Conservation (phyloP, 1,139 yeast genomes). For the Nakaseomyces sp. region DNA sequence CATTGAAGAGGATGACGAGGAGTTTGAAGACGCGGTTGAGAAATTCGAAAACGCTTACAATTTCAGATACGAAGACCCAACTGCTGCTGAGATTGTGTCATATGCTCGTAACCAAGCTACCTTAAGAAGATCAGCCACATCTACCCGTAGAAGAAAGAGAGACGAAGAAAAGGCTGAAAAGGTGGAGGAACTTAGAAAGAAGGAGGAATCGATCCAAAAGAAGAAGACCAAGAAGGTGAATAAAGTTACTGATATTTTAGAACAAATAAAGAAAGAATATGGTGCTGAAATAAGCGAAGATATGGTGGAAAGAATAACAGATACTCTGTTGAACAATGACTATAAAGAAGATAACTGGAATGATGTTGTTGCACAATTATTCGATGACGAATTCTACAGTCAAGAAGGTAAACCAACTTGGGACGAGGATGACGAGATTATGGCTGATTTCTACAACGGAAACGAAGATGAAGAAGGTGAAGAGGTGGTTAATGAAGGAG, state of each 20-base stretch:
- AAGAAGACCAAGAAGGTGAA: slow-evolving; percentile 69
- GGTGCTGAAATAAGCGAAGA: slow-evolving; percentile 65
- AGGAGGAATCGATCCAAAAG: slow-evolving; percentile 56
- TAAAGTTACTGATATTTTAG: slow-evolving; percentile 67
- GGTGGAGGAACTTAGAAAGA: slow-evolving; percentile 44
- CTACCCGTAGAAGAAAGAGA: slow-evolving; percentile 73
- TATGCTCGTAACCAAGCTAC: slow-evolving; percentile 96
- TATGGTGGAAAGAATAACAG: slow-evolving; percentile 55
- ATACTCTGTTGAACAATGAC: slow-evolving; percentile 71
- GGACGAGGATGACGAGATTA: slow-evolving; percentile 44
- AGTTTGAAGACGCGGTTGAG: slow-evolving; percentile 88
- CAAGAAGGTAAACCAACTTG: slow-evolving; percentile 51
- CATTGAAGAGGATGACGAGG: slow-evolving; percentile 51
- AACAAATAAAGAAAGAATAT: slow-evolving; percentile 69
- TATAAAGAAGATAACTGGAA: slow-evolving; percentile 94
- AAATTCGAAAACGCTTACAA: slow-evolving; percentile 87
- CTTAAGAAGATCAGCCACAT: slow-evolving; percentile 68
- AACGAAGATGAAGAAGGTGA: slow-evolving; percentile 16
- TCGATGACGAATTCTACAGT: slow-evolving; percentile 70
- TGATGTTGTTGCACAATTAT: slow-evolving; percentile 69
- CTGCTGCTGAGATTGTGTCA: slow-evolving; percentile 84
- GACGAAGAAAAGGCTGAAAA: slow-evolving; percentile 55
- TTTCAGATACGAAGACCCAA: slow-evolving; percentile 89
- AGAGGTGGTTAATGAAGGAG: slow-evolving; percentile 22
- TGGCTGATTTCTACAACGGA: slow-evolving; percentile 30